A percentile compares a stretch with the other conserved stretches of the same genome.
phyloP scores from a whole-genome alignment of 352 stramenopile genomes.

The Globisporangium cystogenes region DNA sequence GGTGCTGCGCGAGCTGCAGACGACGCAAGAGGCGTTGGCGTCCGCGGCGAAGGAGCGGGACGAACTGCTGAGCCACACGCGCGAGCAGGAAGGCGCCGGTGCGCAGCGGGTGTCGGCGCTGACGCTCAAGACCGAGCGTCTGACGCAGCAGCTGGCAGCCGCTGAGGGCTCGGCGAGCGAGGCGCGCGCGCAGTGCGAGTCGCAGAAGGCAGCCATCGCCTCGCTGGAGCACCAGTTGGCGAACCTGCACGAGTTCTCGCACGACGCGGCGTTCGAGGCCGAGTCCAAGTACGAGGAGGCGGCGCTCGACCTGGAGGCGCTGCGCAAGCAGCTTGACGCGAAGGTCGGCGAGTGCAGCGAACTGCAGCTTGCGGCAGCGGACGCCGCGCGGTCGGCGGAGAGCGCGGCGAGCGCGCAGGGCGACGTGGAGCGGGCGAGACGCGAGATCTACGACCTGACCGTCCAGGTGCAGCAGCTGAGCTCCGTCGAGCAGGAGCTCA shows the following conservation, averaged over 20 bases:
- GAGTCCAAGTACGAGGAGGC: conserved; percentile 55
- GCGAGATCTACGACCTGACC: conserved; percentile 30
- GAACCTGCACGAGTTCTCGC: conserved; percentile 56
- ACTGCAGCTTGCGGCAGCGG: conserved; percentile 15
- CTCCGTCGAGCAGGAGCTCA: conserved; percentile 30
- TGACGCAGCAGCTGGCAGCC: conserved; percentile 7
- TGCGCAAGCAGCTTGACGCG: conserved; percentile 17
- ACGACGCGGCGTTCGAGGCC: conserved; percentile 48
- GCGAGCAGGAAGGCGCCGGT: conserved; percentile 1
- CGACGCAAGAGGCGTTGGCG: neutral
- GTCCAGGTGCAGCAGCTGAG: conserved; percentile 31
- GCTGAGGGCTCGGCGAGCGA: neutral
- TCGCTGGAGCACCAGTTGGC: conserved; percentile 49
- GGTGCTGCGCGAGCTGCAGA: conserved; percentile 5
- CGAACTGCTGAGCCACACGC: neutral
- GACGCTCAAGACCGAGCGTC: conserved; percentile 4
- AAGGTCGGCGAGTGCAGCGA: conserved; percentile 21
- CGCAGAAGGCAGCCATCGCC: conserved; percentile 20
- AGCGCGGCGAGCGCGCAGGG: conserved; percentile 19
- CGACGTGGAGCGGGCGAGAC: conserved; percentile 26
- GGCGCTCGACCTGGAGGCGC: conserved; percentile 34
- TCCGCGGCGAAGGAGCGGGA: neutral
- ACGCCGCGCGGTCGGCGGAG: conserved; percentile 13
- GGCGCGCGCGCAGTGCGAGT: conserved; percentile 5
- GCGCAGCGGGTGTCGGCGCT: conserved; percentile 5